Conservation (phyloP, 2,329 filamentous ascomycete species). For the Fonsecaea multimorphosa region DNA sequence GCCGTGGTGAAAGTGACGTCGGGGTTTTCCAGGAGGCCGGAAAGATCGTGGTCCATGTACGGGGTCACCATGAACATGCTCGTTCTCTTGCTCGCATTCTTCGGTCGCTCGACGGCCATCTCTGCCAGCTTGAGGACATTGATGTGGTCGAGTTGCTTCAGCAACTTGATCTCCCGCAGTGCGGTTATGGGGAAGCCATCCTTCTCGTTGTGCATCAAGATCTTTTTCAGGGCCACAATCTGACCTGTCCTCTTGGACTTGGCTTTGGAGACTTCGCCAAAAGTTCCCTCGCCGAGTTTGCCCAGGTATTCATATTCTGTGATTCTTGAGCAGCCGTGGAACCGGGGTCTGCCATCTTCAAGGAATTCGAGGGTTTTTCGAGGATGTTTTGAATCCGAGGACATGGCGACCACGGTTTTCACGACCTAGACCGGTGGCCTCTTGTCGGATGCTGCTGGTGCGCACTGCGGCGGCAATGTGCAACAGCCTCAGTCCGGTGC, state of each 20-base stretch:
- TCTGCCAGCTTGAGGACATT: conserved; percentile 89
- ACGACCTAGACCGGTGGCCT: not conserved
- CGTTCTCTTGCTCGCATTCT: conserved; percentile 75
- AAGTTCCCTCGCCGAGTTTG: conserved; percentile 87
- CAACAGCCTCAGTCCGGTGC: not conserved
- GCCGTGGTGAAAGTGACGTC: conserved; percentile 83
- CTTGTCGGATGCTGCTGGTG: not conserved
- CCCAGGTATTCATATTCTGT: conserved; percentile 47
- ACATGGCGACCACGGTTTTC: conserved; percentile 19
- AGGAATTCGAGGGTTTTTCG: conserved; percentile 52
- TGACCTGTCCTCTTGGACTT: conserved; percentile 74
- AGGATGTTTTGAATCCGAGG: conserved; percentile 15
- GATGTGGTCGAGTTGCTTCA: conserved; percentile 90
- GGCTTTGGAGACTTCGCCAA: conserved; percentile 93
- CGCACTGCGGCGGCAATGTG: not conserved
- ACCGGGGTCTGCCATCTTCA: conserved; percentile 62
- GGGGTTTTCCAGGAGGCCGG: conserved; percentile 93
- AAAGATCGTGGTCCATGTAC: conserved; percentile 99
- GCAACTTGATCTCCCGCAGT: conserved; percentile 92
- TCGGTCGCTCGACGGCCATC: conserved; percentile 87
- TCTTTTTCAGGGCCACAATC: conserved; percentile 93
- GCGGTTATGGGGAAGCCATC: conserved; percentile 99
- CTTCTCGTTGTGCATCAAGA: conserved; percentile 99
- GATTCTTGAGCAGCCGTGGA: conserved; percentile 76
- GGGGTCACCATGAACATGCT: conserved; percentile 99